These are phyloP conservation scores for Jamesozyma hellenica DNA, from an alignment of 805 yeast genomes.

Conservation along the genomic window DNA sequence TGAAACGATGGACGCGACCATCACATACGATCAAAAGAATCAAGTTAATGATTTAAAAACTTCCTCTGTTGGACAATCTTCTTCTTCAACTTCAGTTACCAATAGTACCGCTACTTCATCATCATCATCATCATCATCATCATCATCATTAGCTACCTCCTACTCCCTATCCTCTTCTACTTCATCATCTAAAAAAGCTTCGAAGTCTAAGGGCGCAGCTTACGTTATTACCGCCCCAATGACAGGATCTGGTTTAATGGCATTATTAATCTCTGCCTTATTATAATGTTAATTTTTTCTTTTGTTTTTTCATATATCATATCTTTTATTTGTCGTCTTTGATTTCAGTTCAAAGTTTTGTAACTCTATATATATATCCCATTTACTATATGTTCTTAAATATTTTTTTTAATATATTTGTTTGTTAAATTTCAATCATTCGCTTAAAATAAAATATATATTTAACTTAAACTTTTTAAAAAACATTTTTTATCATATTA, in stretches of 20 bases:
- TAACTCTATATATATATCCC: too few relatives aligned
- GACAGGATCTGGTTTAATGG: slow-evolving; percentile 17
- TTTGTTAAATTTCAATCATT: too few relatives aligned
- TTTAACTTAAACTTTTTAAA: too few relatives aligned
- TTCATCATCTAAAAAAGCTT: slow-evolving; percentile 9
- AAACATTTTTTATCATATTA: too few relatives aligned
- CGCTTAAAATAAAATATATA: too few relatives aligned
- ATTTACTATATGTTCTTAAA: too few relatives aligned
- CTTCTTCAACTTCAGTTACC: slow-evolving; percentile 16
- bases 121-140: too few relatives aligned
- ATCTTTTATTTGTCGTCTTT: too few relatives aligned
- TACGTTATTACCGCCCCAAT: slow-evolving; percentile 3
- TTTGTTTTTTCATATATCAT: background rate
- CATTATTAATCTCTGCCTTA: slow-evolving; percentile 33
- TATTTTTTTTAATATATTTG: too few relatives aligned
- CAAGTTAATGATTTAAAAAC: slow-evolving; percentile 29
- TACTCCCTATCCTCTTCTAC: slow-evolving; percentile 8
- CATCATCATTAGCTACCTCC: too few relatives aligned
- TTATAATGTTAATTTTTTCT: slow-evolving; percentile 15
- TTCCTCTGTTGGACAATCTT: slow-evolving; percentile 9
- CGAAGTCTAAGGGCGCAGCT: slow-evolving; percentile 20
- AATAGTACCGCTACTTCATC: slow-evolving; percentile 2
- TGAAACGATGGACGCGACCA: slow-evolving; percentile 29
- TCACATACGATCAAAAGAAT: slow-evolving; percentile 30
- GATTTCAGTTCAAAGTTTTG: too few relatives aligned